Percentiles rank a stretch among this genome's conserved stretches.
phyloP scores from a whole-genome alignment of 306 rosid genomes.

The Dryas octopetala region DNA sequence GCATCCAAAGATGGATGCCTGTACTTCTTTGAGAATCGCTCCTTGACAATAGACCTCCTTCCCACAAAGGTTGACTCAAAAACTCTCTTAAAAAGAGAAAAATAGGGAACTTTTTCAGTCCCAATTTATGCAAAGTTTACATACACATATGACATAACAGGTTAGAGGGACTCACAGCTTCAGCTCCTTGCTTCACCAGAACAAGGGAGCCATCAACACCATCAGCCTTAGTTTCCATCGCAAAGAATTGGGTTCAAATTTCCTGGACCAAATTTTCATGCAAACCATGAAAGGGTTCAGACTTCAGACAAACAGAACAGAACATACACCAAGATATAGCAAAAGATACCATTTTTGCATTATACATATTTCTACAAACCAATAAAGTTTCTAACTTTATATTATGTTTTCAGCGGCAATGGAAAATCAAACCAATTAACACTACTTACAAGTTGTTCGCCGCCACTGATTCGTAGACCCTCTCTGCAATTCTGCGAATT shows the following conservation, averaged over 20 bases:
- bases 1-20: constrained; percentile 91
- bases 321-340: not conserved
- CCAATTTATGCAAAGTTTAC: constrained; percentile 1
- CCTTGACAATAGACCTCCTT: constrained; percentile 75
- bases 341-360: not conserved
- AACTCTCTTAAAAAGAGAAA: constrained; percentile 51
- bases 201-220: constrained; percentile 26
- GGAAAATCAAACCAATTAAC: not conserved
- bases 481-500: constrained; percentile 7
- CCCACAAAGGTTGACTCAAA: constrained; percentile 80
- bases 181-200: constrained; percentile 65
- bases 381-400: not conserved
- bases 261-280: not conserved
- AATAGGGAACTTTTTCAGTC: not conserved
- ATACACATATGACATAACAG: not conserved
- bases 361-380: not conserved
- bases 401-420: not conserved
- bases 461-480: not conserved
- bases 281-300: not conserved
- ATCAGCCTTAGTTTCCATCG: constrained; percentile 35
- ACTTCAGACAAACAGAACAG: not conserved
- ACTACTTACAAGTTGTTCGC: not conserved
- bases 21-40: constrained; percentile 86
- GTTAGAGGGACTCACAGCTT: constrained; percentile 51
- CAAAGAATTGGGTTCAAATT: constrained; percentile 1